Evolutionary conservation across 441 rosid genomes (phyloP).

Genomic region (Adansonia rubrostipa): DNA sequence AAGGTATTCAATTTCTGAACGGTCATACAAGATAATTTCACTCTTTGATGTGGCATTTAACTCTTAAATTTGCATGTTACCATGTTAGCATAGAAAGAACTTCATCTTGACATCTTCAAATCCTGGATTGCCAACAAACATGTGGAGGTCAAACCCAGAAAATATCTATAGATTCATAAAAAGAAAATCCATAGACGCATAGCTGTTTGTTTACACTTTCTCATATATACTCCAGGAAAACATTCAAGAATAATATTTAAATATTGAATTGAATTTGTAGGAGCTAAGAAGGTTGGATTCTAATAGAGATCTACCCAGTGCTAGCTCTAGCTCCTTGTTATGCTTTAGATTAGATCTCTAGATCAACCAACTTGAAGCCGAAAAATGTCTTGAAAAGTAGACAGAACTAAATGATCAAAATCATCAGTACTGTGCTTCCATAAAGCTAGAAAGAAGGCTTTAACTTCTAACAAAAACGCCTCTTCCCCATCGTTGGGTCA

Average conservation of each 20-base stretch:
- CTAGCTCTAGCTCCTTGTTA: constrained; percentile 1
- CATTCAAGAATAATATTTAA: constrained; percentile 5
- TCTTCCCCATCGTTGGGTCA: constrained; percentile 23
- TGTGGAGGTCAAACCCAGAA: background rate
- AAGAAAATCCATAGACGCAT: constrained; percentile 8
- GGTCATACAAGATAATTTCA: too few relatives aligned
- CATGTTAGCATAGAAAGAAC: background rate
- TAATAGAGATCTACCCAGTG: constrained; percentile 13
- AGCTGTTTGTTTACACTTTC: background rate
- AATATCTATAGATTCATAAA: background rate
- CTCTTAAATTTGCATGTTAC: background rate
- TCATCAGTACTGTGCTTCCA: background rate
- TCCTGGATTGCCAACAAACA: background rate
- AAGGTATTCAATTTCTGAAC: too few relatives aligned
- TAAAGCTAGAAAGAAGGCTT: constrained; percentile 29
- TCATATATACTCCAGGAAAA: constrained; percentile 2
- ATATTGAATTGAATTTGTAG: constrained; percentile 22
- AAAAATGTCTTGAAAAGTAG: background rate
- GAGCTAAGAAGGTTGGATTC: constrained; percentile 13
- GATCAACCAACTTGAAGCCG: constrained; percentile 12
- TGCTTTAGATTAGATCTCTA: background rate
- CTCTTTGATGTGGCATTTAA: background rate
- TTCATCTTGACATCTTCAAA: background rate
- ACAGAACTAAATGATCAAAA: constrained; percentile 8
- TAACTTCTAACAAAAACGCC: constrained; percentile 43